Evolutionary conservation across 2,329 filamentous ascomycete genomes (phyloP), one percentile per base, ranked within the genome.

Genomic region (Incumbomyces lentus): DNA sequence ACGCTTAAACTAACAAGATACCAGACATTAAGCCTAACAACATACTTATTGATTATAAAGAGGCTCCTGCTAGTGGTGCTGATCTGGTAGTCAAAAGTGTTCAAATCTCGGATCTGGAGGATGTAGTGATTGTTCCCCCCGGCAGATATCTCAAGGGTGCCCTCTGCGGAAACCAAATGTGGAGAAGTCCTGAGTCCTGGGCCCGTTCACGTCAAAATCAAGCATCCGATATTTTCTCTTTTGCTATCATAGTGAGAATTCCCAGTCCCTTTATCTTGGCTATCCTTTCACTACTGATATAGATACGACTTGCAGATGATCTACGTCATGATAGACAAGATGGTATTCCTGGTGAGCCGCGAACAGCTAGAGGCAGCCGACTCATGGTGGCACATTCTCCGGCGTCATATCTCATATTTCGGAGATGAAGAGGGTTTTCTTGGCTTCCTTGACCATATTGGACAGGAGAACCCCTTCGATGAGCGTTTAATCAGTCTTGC

Each of bases 371-470:
- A 59, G 52, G 48, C 62, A 54, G 49, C 60, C 57, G 52, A 59
- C 18, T 64, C 67, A 40, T 39, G 36, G 36, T 39, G 36, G 36
- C 40, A 42, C 32, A 32, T 72, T 30, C 55, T 73, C 30, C 62
- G 67, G 49, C 64, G 66, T 18, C 69, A 72, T 49, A 63, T 72
- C 13, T 74, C 68, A 2, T 69, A 68, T 52, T 73, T 73, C 55
- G 65, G 63, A 40, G 64, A 72, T 49, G 59, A 60, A 58, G 56
- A 68, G 3, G 63, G 64, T 35, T 60, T 71, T 36, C 58, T 63
- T 26, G 64, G 59, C 16, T 61, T 72, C 48, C 53, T 73, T 26
- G 59, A 63, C 40, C 63, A 68, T 52, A 60, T 72, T 43, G 66
- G 64, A 22, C 56, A 63, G 17, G 40, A 67, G 63, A 50, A 64